A percentile compares a stretch with the other conserved stretches of the same genome.
Conservation (phyloP, 306 rosid genomes). For the Comarum palustre region DNA sequence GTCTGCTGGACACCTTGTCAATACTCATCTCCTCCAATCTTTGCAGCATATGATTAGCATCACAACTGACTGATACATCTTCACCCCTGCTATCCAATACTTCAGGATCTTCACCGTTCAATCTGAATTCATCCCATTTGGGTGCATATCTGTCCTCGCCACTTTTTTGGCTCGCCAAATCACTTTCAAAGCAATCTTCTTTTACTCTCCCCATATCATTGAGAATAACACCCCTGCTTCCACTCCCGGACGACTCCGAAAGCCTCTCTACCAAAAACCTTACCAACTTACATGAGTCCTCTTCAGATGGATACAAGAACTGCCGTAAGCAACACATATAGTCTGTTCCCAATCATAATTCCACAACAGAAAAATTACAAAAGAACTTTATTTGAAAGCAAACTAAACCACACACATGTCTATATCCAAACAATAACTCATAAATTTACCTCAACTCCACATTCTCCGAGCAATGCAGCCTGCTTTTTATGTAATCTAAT, state of each 20-base stretch:
- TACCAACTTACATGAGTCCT: constrained; percentile 47
- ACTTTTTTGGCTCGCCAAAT: constrained; percentile 26
- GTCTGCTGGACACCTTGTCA: constrained; percentile 25
- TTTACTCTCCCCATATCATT: constrained; percentile 23
- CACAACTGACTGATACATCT: constrained; percentile 12
- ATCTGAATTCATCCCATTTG: constrained; percentile 35
- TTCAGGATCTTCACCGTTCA: constrained; percentile 33
- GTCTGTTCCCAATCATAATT: constrained; percentile 45
- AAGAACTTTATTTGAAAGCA: constrained; percentile 17
- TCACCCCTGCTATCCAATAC: constrained; percentile 18
- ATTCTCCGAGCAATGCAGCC: neutral
- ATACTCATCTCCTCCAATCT: constrained; percentile 20
- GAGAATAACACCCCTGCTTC: constrained; percentile 25
- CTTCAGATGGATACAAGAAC: constrained; percentile 73
- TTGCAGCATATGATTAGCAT: neutral
- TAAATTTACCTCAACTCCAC: neutral
- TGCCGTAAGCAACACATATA: constrained; percentile 59
- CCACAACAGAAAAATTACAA: constrained; percentile 34
- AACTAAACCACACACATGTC: constrained; percentile 11
- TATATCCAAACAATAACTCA: neutral
- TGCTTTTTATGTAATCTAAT: neutral
- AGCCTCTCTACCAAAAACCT: constrained; percentile 57
- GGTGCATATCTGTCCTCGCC: constrained; percentile 24
- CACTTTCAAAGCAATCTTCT: constrained; percentile 22
- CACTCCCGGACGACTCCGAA: constrained; percentile 39